phyloP scores from a whole-genome alignment of 495 filamentous ascomycete genomes.

The Aspergillus ostianus region DNA sequence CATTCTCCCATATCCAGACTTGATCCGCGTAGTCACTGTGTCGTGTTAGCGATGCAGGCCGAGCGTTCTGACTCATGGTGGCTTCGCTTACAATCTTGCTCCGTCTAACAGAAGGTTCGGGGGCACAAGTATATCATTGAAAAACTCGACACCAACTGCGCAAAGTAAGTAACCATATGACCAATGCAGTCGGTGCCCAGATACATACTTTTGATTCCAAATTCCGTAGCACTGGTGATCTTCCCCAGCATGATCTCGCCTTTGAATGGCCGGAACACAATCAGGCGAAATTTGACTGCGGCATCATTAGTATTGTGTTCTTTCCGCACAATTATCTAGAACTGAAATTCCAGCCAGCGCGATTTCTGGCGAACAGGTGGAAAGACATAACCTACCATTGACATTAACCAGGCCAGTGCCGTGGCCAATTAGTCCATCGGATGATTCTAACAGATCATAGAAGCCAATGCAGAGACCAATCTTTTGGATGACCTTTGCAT shows the following conservation, averaged over 20 bases:
- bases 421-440: conserved; percentile 90
- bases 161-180: conserved; percentile 10
- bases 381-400: conserved; percentile 58
- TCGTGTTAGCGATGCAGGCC: conserved; percentile 25
- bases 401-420: conserved; percentile 87
- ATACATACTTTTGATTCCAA: conserved; percentile 71
- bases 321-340: neutral
- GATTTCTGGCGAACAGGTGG: neutral
- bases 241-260: conserved; percentile 81
- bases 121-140: conserved; percentile 83
- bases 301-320: neutral
- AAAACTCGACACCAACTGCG: conserved; percentile 80
- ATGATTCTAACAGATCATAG: conserved; percentile 80
- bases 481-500: conserved; percentile 62
- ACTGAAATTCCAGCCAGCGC: neutral
- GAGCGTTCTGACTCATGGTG: conserved; percentile 1
- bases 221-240: conserved; percentile 66
- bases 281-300: conserved; percentile 81
- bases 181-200: neutral
- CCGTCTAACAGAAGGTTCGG: conserved; percentile 65
- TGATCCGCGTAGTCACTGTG: conserved; percentile 65
- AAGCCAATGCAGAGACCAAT: conserved; percentile 90
- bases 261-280: conserved; percentile 95
- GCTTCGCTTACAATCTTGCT: conserved; percentile 64
- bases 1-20: conserved; percentile 76